A percentile compares a stretch with the other conserved stretches of the same genome.
phyloP scores from a whole-genome alignment of 164 flowering plant genomes.

The Aristolochia contorta region DNA sequence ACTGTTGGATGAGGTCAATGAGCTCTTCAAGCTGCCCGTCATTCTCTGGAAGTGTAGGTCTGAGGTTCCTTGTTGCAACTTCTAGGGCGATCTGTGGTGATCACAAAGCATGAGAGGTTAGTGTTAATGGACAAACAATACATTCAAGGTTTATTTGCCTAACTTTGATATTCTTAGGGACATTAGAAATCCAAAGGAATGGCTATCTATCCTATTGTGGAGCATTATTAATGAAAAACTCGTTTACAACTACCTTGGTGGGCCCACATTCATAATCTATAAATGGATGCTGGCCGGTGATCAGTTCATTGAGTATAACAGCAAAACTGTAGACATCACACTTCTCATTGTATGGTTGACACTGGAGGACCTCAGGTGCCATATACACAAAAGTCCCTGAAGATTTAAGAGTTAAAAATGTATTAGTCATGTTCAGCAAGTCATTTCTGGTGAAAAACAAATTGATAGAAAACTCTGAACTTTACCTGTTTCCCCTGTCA shows the following conservation, averaged over 20 bases:
- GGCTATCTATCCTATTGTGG: background rate
- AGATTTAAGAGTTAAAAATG: background rate
- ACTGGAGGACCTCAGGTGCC: slow-evolving; percentile 64
- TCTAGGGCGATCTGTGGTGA: slow-evolving; percentile 43
- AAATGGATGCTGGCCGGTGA: slow-evolving; percentile 58
- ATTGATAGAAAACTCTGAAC: background rate
- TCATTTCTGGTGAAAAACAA: background rate
- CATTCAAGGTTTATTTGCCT: background rate
- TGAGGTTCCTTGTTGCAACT: slow-evolving; percentile 37
- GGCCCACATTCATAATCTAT: slow-evolving; percentile 44
- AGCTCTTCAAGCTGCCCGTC: slow-evolving; percentile 29
- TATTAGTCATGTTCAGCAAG: no score
- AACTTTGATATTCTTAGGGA: no score
- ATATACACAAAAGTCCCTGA: slow-evolving; percentile 65
- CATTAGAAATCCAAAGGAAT: background rate
- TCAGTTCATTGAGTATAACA: slow-evolving; percentile 50
- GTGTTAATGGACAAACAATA: background rate
- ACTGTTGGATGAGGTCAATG: slow-evolving; percentile 29
- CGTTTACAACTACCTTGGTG: slow-evolving; percentile 26
- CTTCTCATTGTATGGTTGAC: slow-evolving; percentile 52
- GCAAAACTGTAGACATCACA: slow-evolving; percentile 63
- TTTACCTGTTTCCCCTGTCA: slow-evolving; percentile 59
- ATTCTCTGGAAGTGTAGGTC: slow-evolving; percentile 38
- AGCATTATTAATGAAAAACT: background rate
- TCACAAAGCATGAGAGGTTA: slow-evolving; percentile 1